Conservation (phyloP, 306 rosid genomes). For the Mimosa pudica region DNA sequence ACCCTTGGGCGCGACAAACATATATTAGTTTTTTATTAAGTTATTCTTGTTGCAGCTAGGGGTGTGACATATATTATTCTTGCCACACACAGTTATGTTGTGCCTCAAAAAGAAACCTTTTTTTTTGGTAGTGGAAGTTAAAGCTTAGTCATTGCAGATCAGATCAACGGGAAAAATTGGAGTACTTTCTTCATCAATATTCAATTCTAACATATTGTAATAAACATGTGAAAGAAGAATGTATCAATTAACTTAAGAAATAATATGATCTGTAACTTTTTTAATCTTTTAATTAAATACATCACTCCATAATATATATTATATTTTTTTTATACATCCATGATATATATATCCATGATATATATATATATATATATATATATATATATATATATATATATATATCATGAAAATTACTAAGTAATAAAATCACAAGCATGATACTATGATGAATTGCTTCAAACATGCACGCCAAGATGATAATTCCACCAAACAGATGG, state of each 20-base stretch:
- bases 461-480: not conserved
- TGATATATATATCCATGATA: too few relatives aligned
- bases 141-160: not conserved
- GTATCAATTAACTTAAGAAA: not conserved
- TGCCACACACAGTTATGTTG: too few relatives aligned
- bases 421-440: not conserved
- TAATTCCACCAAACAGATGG: constrained; percentile 34
- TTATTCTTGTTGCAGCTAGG: too few relatives aligned
- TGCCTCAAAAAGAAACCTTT: too few relatives aligned
- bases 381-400: too few relatives aligned
- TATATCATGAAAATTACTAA: not conserved
- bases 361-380: too few relatives aligned
- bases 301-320: not conserved
- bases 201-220: not conserved
- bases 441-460: not conserved
- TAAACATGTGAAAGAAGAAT: not conserved
- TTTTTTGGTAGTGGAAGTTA: not conserved
- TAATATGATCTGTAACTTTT: not conserved
- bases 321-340: not conserved
- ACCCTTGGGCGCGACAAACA: too few relatives aligned
- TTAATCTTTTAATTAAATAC: too few relatives aligned
- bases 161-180: not conserved
- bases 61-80: too few relatives aligned
- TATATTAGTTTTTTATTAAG: too few relatives aligned
- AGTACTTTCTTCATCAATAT: not conserved